These are phyloP conservation scores for Priceomyces fermenticarens DNA, from an alignment of 805 yeast species.

Conservation along the genomic window DNA sequence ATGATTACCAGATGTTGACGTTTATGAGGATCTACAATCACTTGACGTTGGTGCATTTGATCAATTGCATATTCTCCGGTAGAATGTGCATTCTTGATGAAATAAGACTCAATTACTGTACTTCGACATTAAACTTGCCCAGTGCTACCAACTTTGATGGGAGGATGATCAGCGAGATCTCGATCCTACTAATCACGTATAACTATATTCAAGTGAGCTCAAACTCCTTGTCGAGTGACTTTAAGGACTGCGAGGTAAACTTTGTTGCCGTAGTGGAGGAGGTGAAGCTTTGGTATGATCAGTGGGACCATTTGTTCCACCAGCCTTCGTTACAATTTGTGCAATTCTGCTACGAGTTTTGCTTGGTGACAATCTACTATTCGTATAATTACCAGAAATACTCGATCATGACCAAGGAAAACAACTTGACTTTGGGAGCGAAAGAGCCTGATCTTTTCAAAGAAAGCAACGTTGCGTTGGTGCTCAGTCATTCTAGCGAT, in stretches of 20 bases:
- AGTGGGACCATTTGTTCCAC: conserved; percentile 66
- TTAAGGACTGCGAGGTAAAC: conserved; percentile 19
- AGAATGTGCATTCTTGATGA: conserved; percentile 62
- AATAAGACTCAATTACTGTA: conserved; percentile 55
- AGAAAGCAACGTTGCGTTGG: conserved; percentile 18
- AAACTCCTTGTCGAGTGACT: conserved; percentile 11
- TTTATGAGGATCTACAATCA: conserved; percentile 70
- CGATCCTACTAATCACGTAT: conserved; percentile 56
- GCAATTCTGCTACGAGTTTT: conserved; percentile 66
- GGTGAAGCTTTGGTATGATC: conserved; percentile 58
- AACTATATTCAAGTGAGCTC: conserved; percentile 47
- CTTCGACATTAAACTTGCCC: conserved; percentile 53
- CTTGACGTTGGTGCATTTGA: conserved; percentile 61
- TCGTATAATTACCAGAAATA: conserved; percentile 29
- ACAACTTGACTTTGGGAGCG: background rate
- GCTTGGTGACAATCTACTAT: conserved; percentile 49
- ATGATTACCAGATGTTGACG: conserved; percentile 52
- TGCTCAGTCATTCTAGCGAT: conserved; percentile 23
- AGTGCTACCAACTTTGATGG: conserved; percentile 76
- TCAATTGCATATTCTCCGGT: conserved; percentile 65
- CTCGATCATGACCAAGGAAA: background rate
- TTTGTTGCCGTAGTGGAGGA: conserved; percentile 43
- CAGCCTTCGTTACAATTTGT: conserved; percentile 75
- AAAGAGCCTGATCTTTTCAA: conserved; percentile 11
- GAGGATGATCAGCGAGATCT: conserved; percentile 76